Conservation (phyloP, 805 yeast genomes). For the Metschnikowia koreensis region DNA sequence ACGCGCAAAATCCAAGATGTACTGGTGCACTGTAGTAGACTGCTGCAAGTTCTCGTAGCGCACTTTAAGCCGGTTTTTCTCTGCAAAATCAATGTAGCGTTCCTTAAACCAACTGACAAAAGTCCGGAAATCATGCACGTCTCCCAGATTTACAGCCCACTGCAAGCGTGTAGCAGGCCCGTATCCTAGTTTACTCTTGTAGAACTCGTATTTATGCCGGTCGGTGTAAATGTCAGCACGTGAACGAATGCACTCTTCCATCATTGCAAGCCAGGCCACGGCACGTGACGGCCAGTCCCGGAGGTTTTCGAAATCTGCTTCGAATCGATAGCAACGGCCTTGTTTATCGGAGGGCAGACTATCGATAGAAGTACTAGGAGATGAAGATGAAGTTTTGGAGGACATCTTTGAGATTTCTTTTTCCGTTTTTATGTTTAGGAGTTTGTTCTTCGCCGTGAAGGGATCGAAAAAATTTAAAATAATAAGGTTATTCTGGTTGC, state of each 20-base stretch:
- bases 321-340: not conserved
- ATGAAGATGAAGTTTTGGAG: not conserved
- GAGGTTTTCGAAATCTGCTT: conserved; percentile 4
- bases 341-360: not conserved
- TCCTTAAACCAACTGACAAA: conserved; percentile 6
- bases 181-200: conserved; percentile 4
- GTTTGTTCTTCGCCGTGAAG: too few relatives aligned
- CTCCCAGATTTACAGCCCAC: conserved; percentile 7
- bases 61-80: conserved; percentile 2
- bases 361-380: not conserved
- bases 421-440: too few relatives aligned
- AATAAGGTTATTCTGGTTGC: too few relatives aligned
- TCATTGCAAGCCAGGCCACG: conserved; percentile 9
- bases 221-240: conserved; percentile 1
- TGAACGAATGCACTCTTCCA: conserved; percentile 1
- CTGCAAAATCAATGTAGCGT: conserved; percentile 4
- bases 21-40: conserved; percentile 6
- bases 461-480: too few relatives aligned
- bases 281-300: conserved; percentile 7
- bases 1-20: conserved; percentile 5
- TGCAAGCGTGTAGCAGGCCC: conserved; percentile 5
- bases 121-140: conserved; percentile 4
- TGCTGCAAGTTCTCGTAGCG: conserved; percentile 7
- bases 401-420: not conserved
- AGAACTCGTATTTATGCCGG: conserved; percentile 2